A percentile compares a stretch with the other conserved stretches of the same genome.
Evolutionary conservation across 371 early-diverging fungal genomes (phyloP).

Genomic region (Mortierella sp.): DNA sequence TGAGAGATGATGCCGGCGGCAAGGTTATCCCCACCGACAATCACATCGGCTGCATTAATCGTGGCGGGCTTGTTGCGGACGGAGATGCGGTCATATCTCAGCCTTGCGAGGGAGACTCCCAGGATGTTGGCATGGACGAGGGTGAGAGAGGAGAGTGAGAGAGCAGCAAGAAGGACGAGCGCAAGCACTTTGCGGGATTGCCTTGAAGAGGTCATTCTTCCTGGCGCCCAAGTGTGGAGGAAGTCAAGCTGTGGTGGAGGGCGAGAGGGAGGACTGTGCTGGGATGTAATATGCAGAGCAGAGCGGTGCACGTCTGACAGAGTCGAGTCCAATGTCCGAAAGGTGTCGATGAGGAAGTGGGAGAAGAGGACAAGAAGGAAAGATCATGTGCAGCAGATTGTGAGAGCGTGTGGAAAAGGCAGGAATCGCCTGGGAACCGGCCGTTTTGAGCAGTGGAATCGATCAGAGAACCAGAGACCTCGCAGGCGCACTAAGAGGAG

Average conservation of each 20-base stretch:
- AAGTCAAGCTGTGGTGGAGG: neutral
- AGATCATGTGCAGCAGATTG: neutral
- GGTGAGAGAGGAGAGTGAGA: constrained; percentile 11
- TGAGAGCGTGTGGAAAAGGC: too few relatives aligned
- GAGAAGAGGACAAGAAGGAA: constrained; percentile 1
- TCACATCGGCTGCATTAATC: constrained; percentile 3
- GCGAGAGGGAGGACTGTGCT: too few relatives aligned
- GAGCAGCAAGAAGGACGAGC: constrained; percentile 7
- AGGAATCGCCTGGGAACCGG: too few relatives aligned
- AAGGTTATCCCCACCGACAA: constrained; percentile 3
- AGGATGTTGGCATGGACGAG: constrained; percentile 13
- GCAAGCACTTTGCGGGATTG: neutral
- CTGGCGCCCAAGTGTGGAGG: neutral
- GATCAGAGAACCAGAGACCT: too few relatives aligned
- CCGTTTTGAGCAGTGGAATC: too few relatives aligned
- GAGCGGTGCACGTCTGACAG: too few relatives aligned
- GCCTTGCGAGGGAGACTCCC: neutral
- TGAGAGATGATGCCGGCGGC: constrained; percentile 9
- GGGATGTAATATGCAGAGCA: too few relatives aligned
- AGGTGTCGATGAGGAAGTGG: neutral
- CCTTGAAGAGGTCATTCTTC: neutral
- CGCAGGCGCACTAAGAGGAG: too few relatives aligned
- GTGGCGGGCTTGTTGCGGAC: constrained; percentile 11
- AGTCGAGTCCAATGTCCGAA: neutral
- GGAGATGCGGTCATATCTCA: constrained; percentile 32